These are phyloP conservation scores for Neckera pumila DNA, from an alignment of 225 moss, liverwort and hornwort species.

Conservation along the genomic window DNA sequence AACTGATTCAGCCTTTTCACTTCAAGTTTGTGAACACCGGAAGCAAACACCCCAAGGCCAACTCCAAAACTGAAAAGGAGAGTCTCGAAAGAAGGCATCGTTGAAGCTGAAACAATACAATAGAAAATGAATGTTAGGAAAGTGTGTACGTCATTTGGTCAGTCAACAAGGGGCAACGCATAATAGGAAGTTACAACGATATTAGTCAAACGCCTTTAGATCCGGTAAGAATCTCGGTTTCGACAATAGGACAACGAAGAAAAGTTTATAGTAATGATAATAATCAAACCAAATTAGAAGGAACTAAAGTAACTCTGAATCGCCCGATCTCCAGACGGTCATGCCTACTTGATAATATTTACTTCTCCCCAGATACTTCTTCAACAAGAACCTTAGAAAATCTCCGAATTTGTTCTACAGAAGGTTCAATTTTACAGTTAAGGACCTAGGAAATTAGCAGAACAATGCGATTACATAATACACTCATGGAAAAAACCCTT, in stretches of 20 bases:
- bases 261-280: not conserved
- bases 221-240: not conserved
- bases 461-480: not conserved
- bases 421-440: not conserved
- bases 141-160: not conserved
- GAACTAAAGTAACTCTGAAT: not conserved
- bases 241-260: not conserved
- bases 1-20: slow-evolving; percentile 35
- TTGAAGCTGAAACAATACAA: slow-evolving; percentile 36
- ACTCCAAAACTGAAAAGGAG: slow-evolving; percentile 83
- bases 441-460: not conserved
- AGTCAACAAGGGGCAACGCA: not conserved
- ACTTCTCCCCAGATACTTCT: not conserved
- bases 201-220: not conserved
- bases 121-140: not conserved
- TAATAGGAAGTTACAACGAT: not conserved
- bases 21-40: slow-evolving; percentile 37
- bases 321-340: not conserved
- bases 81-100: slow-evolving; percentile 54
- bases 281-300: not conserved
- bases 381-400: not conserved
- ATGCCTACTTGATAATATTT: not conserved
- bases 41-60: slow-evolving; percentile 55
- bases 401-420: not conserved
- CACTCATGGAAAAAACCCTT: not conserved